These are phyloP conservation scores for Amorphotheca resinae DNA, from an alignment of 495 filamentous ascomycete genomes.

Conservation along the genomic window DNA sequence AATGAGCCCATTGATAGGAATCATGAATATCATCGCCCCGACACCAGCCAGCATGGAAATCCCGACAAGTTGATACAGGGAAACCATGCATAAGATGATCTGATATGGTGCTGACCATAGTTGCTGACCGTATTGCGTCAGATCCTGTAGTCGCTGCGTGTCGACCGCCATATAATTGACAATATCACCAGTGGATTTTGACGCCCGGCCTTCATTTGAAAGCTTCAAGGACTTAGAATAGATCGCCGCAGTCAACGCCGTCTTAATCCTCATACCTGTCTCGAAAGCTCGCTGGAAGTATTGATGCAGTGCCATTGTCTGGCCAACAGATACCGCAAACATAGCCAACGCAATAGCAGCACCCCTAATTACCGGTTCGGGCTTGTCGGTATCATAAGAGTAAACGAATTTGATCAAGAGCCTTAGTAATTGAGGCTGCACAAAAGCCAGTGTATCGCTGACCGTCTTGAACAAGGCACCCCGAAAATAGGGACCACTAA, in stretches of 20 bases:
- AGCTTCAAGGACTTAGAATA: conserved; percentile 83
- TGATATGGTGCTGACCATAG: conserved; percentile 96
- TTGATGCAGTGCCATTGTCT: conserved; percentile 76
- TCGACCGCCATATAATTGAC: conserved; percentile 99
- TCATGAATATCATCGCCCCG: conserved; percentile 93
- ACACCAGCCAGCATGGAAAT: conserved; percentile 94
- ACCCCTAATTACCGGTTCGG: conserved; percentile 67
- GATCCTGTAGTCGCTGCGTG: conserved; percentile 84
- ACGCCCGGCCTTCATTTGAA: conserved; percentile 82
- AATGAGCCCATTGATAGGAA: conserved; percentile 89
- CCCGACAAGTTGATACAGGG: conserved; percentile 87
- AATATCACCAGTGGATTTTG: conserved; percentile 93
- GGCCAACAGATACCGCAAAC: conserved; percentile 76
- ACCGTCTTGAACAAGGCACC: conserved; percentile 73
- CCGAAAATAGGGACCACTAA: conserved; percentile 68
- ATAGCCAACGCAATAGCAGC: conserved; percentile 82
- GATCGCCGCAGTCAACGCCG: conserved; percentile 75
- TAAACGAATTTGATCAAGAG: conserved; percentile 75
- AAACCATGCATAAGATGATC: conserved; percentile 88
- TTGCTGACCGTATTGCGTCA: conserved; percentile 91
- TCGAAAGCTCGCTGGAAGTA: conserved; percentile 95
- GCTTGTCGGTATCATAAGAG: conserved; percentile 47
- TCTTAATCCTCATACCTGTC: conserved; percentile 93
- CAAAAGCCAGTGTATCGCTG: conserved; percentile 75
- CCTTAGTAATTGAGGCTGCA: conserved; percentile 83